Conservation (phyloP, 352 stramenopile species). For the Achlya hypogyna region DNA sequence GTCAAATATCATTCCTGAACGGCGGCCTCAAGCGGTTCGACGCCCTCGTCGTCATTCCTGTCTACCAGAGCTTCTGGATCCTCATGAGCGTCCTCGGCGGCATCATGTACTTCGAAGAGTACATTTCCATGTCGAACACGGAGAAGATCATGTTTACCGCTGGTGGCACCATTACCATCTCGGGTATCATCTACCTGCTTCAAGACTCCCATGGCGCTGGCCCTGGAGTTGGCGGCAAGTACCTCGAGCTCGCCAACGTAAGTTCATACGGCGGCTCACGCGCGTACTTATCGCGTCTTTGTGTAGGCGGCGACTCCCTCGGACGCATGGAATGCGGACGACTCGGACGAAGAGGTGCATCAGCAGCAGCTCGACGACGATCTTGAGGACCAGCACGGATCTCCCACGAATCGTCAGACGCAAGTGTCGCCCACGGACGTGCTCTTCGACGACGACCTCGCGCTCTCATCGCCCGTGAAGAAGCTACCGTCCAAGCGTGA, state of each 20-base stretch:
- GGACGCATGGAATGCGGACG: constrained; percentile 66
- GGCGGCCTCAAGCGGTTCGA: constrained; percentile 82
- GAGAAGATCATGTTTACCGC: constrained; percentile 76
- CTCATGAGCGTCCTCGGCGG: constrained; percentile 83
- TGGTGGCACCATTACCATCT: constrained; percentile 64
- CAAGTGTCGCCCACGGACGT: constrained; percentile 13
- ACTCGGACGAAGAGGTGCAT: constrained; percentile 78
- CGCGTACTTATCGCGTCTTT: not conserved
- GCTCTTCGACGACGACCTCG: not conserved
- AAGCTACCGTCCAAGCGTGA: not conserved
- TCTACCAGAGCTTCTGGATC: constrained; percentile 90
- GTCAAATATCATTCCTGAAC: constrained; percentile 85
- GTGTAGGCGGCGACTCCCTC: constrained; percentile 60
- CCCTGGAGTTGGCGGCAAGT: not conserved
- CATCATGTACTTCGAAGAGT: constrained; percentile 91
- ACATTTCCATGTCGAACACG: constrained; percentile 68
- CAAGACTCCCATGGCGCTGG: constrained; percentile 36
- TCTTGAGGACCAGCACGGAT: not conserved
- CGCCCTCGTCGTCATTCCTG: constrained; percentile 79
- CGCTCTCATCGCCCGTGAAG: no score
- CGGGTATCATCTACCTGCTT: constrained; percentile 63
- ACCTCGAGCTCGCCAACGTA: constrained; percentile 16
- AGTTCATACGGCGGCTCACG: not conserved
- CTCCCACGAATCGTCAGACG: constrained; percentile 12
- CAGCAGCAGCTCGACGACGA: constrained; percentile 31